These are phyloP conservation scores for Millerago galiae DNA, from an alignment of 805 yeast genomes.

Conservation along the genomic window DNA sequence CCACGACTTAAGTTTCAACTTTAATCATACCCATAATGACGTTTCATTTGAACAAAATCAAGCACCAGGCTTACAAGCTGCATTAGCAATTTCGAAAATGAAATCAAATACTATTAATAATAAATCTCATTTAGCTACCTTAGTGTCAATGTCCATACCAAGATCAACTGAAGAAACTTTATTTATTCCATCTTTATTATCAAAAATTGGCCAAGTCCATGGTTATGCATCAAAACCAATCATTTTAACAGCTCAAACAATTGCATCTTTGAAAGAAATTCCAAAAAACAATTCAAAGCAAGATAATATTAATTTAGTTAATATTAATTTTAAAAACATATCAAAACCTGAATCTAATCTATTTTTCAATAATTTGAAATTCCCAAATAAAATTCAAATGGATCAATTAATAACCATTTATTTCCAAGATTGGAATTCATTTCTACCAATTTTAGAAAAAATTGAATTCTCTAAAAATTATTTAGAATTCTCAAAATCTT, in stretches of 20 bases:
- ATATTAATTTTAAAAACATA: slow-evolving; percentile 33
- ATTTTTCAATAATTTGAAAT: slow-evolving; percentile 37
- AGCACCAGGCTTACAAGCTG: slow-evolving; percentile 74
- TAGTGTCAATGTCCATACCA: slow-evolving; percentile 69
- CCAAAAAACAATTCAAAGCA: slow-evolving; percentile 20
- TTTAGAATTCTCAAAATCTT: slow-evolving; percentile 35
- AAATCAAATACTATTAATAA: slow-evolving; percentile 26
- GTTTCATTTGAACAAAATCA: slow-evolving; percentile 56
- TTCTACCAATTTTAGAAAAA: slow-evolving; percentile 64
- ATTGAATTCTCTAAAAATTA: slow-evolving; percentile 62
- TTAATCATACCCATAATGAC: slow-evolving; percentile 20
- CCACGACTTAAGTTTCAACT: not conserved
- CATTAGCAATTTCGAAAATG: slow-evolving; percentile 54
- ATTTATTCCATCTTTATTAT: slow-evolving; percentile 65
- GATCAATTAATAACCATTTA: slow-evolving; percentile 64
- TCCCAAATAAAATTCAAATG: slow-evolving; percentile 50
- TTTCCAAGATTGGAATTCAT: slow-evolving; percentile 73
- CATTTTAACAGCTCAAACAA: slow-evolving; percentile 61
- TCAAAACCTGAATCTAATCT: slow-evolving; percentile 35
- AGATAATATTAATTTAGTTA: slow-evolving; percentile 24
- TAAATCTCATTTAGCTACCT: slow-evolving; percentile 41
- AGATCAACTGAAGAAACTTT: slow-evolving; percentile 74
- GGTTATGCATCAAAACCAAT: slow-evolving; percentile 70
- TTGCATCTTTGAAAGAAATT: slow-evolving; percentile 59
- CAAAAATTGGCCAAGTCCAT: slow-evolving; percentile 61